These are phyloP conservation scores for Cryptococcus hybrid DNA, from an alignment of 1,284 basidiomycete genomes.

Conservation along the genomic window DNA sequence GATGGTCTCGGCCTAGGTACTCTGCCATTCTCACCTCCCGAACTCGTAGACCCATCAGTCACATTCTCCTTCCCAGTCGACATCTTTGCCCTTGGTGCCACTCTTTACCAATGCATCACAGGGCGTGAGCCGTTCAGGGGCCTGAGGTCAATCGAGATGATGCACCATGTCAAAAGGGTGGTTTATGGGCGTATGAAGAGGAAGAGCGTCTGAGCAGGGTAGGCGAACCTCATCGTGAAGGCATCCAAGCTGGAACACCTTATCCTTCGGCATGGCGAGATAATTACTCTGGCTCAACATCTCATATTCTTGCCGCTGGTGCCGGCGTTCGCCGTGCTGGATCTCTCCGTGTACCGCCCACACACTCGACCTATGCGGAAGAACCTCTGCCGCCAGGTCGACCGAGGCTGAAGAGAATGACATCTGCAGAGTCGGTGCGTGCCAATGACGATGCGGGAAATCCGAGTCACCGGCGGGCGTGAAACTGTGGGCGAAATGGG, in stretches of 20 bases:
- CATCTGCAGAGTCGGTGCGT: conserved; percentile 31
- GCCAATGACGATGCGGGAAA: conserved; percentile 27
- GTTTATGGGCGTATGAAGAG: conserved; percentile 53
- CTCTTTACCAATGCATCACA: conserved; percentile 52
- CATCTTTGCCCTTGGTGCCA: conserved; percentile 54
- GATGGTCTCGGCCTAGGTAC: conserved; percentile 54
- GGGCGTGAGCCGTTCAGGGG: conserved; percentile 53
- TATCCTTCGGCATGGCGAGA: conserved; percentile 39
- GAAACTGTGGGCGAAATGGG: conserved; percentile 38
- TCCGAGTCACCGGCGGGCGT: conserved; percentile 27
- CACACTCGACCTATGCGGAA: conserved; percentile 6
- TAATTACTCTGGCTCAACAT: conserved; percentile 1
- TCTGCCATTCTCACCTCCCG: conserved; percentile 54
- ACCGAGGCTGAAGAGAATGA: conserved; percentile 21
- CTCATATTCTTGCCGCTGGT: not conserved
- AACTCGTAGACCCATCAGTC: conserved; percentile 48
- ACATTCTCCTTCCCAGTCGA: conserved; percentile 54
- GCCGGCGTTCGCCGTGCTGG: conserved; percentile 27
- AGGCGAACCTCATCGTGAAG: conserved; percentile 19
- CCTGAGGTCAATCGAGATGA: conserved; percentile 49
- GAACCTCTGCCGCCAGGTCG: conserved; percentile 1
- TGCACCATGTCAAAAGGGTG: conserved; percentile 52
- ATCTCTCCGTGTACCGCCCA: conserved; percentile 28
- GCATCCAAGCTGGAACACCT: conserved; percentile 18
- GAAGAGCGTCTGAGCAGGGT: conserved; percentile 35